Percentiles rank a stretch among this genome's conserved stretches.
These are phyloP conservation scores for Coprinellus aureogranulatus DNA, from an alignment of 768 basidiomycete genomes.

Conservation along the genomic window DNA sequence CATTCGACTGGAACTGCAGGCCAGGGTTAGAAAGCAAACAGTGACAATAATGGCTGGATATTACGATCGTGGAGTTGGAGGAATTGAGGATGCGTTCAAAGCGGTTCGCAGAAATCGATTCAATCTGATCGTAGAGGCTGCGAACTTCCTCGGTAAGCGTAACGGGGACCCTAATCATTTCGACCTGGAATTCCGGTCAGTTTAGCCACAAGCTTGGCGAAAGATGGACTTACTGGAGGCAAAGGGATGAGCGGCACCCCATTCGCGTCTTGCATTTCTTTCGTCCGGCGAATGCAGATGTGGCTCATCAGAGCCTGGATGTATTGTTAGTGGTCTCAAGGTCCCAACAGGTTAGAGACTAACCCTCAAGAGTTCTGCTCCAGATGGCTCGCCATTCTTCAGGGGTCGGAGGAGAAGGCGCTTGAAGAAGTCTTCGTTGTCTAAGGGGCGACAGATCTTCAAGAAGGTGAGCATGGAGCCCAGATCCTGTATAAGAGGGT, in stretches of 20 bases:
- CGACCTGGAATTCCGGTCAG: slow-evolving; percentile 47
- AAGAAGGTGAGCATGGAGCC: slow-evolving; percentile 85
- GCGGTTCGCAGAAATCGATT: slow-evolving; percentile 58
- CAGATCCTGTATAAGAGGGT: slow-evolving; percentile 56
- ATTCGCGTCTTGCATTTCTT: slow-evolving; percentile 83
- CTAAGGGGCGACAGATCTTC: slow-evolving; percentile 79
- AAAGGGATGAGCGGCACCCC: slow-evolving; percentile 74
- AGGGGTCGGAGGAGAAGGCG: slow-evolving; percentile 75
- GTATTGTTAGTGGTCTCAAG: slow-evolving; percentile 5
- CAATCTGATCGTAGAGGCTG: slow-evolving; percentile 70
- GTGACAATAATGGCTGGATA: slow-evolving; percentile 7
- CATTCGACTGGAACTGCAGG: slow-evolving; percentile 62
- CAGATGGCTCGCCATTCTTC: slow-evolving; percentile 62
- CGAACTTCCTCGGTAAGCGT: slow-evolving; percentile 61
- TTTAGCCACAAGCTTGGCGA: not conserved
- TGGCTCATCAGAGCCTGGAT: slow-evolving; percentile 72
- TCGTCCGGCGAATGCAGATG: slow-evolving; percentile 77
- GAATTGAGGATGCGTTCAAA: slow-evolving; percentile 54
- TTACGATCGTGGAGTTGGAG: slow-evolving; percentile 42
- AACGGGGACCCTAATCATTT: slow-evolving; percentile 74
- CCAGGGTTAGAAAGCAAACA: slow-evolving; percentile 1
- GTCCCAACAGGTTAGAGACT: slow-evolving; percentile 14
- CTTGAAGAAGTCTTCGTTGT: slow-evolving; percentile 81
- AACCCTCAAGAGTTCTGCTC: slow-evolving; percentile 71
- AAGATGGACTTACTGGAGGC: slow-evolving; percentile 51